Evolutionary conservation across 1,284 basidiomycete species (phyloP), one percentile per base, ranked within the genome.

Genomic region (Mycena citricolor): DNA sequence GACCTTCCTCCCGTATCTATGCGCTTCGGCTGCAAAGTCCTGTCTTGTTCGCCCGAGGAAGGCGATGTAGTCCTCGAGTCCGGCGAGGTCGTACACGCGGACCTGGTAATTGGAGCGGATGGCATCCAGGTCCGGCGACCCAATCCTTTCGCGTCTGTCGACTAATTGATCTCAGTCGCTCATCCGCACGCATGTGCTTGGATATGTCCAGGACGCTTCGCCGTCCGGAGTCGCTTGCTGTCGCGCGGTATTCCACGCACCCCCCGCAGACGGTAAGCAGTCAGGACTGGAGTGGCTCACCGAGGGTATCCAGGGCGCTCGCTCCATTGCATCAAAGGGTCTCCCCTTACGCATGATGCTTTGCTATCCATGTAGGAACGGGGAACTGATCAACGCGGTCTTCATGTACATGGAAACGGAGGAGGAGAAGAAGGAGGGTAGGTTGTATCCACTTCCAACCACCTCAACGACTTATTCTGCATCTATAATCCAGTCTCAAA

Each of bases 71-170:
- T 31, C 6, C 20, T 48, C 29, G n/a, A n/a, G 3, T 36, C 14
- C 14, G 46, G 42, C 1, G 25, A 52, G 23, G 32, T 41, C n/a
- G 17, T 47, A 3, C 23, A 25, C 1, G 32, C 42, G 1, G 49
- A 51, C 21, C 12, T 48, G n/a, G 30, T 52, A 5, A 22, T 52
- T 19, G 50, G 50, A 5, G 50, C 46, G 10, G 50, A 52, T 34
- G 50, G 50, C 6, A 36, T 45, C 17, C 29, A 52, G 21, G 50
- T 52, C 12, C 25, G 13, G 24, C 24, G 8, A 22, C 8, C n/a
- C n/a, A n/a, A n/a, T n/a, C n/a, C n/a, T 20, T 17, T 23, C 21
- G n/a, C n/a, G n/a, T n/a, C n/a, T 24, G n/a, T n/a, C n/a, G 30
- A 11, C 4, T 30, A 3, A 24, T 12, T 24, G 6, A 26, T 20